Evolutionary conservation across 106 monocot species (phyloP).

Genomic region (Ottelia alismoides): DNA sequence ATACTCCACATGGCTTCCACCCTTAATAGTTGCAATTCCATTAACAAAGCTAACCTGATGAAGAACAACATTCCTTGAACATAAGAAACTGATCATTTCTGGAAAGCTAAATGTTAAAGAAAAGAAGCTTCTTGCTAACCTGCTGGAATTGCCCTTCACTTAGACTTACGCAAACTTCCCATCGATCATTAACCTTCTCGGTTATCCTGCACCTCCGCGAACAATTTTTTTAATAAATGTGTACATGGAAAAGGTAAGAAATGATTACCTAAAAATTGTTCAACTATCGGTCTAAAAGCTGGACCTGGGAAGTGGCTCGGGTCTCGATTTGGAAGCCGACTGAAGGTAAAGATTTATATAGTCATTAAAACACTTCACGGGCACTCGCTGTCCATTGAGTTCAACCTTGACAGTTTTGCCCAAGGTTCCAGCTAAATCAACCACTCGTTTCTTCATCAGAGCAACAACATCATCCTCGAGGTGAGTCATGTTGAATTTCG

Average conservation of each 20-base stretch:
- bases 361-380: slow-evolving; percentile 62
- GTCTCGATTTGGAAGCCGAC: slow-evolving; percentile 39
- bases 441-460: slow-evolving; percentile 87
- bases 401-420: slow-evolving; percentile 94
- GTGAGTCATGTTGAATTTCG: slow-evolving; percentile 80
- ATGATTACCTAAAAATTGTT: no score
- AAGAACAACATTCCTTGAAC: neutral
- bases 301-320: slow-evolving; percentile 57
- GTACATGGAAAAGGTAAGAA: no score
- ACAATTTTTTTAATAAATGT: no score
- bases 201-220: no score
- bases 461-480: slow-evolving; percentile 92
- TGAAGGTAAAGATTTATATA: slow-evolving; percentile 75
- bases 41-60: slow-evolving; percentile 97
- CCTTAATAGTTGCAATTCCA: slow-evolving; percentile 78
- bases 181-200: slow-evolving; percentile 77
- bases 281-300: no score
- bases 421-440: slow-evolving; percentile 84
- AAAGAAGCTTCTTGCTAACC: slow-evolving; percentile 39
- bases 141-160: slow-evolving; percentile 99
- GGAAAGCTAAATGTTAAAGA: no score
- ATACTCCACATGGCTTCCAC: slow-evolving; percentile 92
- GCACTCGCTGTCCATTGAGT: slow-evolving; percentile 59
- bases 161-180: slow-evolving; percentile 81
- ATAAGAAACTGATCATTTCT: no score